These are phyloP conservation scores for Zygosaccharomyces pseudobailii DNA, from an alignment of 1,139 yeast genomes.

Conservation along the genomic window DNA sequence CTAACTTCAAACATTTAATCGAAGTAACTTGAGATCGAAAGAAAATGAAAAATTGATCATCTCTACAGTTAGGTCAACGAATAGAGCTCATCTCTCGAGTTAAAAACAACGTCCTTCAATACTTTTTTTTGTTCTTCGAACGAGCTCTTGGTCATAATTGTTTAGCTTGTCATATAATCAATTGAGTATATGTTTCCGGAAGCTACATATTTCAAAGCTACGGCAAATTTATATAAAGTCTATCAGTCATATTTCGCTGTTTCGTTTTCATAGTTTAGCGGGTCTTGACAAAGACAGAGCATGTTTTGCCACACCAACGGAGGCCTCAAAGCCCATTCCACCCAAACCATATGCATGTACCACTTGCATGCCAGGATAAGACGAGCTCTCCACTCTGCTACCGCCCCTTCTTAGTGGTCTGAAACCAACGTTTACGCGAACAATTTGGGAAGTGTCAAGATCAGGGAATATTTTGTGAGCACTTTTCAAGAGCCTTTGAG, in stretches of 20 bases:
- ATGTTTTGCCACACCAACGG: conserved; percentile 55
- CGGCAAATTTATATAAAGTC: too few relatives aligned
- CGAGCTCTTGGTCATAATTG: too few relatives aligned
- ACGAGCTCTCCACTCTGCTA: conserved; percentile 44
- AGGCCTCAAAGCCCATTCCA: conserved; percentile 66
- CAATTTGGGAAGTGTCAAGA: conserved; percentile 43
- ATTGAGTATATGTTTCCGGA: too few relatives aligned
- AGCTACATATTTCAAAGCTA: too few relatives aligned
- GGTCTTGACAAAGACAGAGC: conserved; percentile 30
- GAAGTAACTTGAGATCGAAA: too few relatives aligned
- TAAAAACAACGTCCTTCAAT: too few relatives aligned
- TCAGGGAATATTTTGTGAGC: conserved; percentile 54
- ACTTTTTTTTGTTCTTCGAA: neutral
- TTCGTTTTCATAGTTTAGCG: neutral
- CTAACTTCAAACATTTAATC: too few relatives aligned
- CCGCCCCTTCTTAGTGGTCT: conserved; percentile 68
- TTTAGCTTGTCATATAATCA: too few relatives aligned
- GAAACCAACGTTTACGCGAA: conserved; percentile 60
- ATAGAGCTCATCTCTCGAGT: too few relatives aligned
- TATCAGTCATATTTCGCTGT: neutral
- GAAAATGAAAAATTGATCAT: too few relatives aligned
- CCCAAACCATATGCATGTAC: conserved; percentile 74
- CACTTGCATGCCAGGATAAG: conserved; percentile 31
- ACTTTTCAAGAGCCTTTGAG: conserved; percentile 41
- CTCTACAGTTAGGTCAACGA: too few relatives aligned